phyloP scores from a whole-genome alignment of 176 grass and related monocot species.

The Oryza longistaminata region DNA sequence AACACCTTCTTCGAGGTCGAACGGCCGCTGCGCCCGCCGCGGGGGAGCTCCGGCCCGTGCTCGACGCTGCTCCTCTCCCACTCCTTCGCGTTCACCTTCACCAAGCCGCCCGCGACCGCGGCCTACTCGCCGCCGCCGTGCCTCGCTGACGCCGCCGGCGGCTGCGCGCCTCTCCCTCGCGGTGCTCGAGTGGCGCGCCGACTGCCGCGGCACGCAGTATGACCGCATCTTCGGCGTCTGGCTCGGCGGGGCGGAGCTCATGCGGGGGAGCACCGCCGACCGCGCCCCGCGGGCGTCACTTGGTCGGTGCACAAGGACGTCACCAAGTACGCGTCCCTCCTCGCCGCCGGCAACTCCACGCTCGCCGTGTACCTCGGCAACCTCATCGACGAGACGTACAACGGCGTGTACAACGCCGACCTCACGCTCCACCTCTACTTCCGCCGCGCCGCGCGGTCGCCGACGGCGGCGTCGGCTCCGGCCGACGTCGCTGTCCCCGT shows the following conservation, averaged over 20 bases:
- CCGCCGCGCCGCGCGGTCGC: not conserved
- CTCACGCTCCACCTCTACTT: slow-evolving; percentile 75
- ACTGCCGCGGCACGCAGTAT: slow-evolving; percentile 61
- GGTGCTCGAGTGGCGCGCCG: slow-evolving; percentile 70
- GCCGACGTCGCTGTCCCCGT: slow-evolving; percentile 69
- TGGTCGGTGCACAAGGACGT: slow-evolving; percentile 81
- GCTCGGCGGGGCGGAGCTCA: slow-evolving; percentile 75
- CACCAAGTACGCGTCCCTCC: slow-evolving; percentile 65
- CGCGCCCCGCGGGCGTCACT: slow-evolving; percentile 50
- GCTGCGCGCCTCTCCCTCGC: slow-evolving; percentile 42
- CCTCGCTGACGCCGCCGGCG: slow-evolving; percentile 13
- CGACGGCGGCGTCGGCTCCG: not conserved
- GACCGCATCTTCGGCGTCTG: slow-evolving; percentile 83
- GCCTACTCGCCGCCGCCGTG: slow-evolving; percentile 59
- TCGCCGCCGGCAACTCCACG: slow-evolving; percentile 45
- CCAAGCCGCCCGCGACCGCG: slow-evolving; percentile 54
- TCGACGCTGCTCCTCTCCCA: slow-evolving; percentile 65
- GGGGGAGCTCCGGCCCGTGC: slow-evolving; percentile 48
- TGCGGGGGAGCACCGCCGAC: slow-evolving; percentile 76
- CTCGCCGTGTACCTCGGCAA: slow-evolving; percentile 70
- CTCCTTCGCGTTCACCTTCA: slow-evolving; percentile 65
- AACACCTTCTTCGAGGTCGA: slow-evolving; percentile 80
- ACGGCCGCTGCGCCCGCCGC: slow-evolving; percentile 53
- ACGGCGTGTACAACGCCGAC: slow-evolving; percentile 67
- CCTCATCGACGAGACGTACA: slow-evolving; percentile 67